phyloP scores from a whole-genome alignment of 768 basidiomycete species.

The Auricularia cornea region DNA sequence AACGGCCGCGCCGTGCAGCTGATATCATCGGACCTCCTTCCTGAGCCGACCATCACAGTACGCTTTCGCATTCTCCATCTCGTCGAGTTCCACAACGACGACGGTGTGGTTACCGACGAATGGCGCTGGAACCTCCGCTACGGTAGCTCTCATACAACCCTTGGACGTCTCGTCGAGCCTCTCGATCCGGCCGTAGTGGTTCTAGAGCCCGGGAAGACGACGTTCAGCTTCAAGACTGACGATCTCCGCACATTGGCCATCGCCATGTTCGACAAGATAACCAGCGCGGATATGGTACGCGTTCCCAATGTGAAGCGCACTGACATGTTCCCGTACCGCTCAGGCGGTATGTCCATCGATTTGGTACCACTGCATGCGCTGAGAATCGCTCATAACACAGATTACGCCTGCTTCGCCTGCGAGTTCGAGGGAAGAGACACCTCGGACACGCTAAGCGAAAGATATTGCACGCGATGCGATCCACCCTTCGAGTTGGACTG shows the following conservation, averaged over 20 bases:
- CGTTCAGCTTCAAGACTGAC: background rate
- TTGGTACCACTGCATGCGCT: background rate
- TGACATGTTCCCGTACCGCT: background rate
- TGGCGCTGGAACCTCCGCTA: background rate
- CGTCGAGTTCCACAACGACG: background rate
- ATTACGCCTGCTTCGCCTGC: background rate
- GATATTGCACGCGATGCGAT: background rate
- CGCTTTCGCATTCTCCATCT: background rate
- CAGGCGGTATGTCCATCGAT: background rate
- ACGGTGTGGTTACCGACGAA: background rate
- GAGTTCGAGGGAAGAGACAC: background rate
- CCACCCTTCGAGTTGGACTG: background rate
- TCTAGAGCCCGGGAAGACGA: background rate
- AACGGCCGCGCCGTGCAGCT: background rate
- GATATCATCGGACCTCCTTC: background rate
- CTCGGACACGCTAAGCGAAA: background rate
- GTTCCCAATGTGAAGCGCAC: background rate
- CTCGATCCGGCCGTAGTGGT: background rate
- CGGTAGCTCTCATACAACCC: background rate
- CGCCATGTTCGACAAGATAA: background rate
- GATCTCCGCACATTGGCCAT: background rate
- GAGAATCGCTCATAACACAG: background rate
- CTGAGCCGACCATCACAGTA: background rate
- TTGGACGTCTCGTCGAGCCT: background rate
- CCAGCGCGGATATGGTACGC: background rate